Base-by-base conservation (phyloP, 306 rosid species). In the Trifolium pratense region DNA sequence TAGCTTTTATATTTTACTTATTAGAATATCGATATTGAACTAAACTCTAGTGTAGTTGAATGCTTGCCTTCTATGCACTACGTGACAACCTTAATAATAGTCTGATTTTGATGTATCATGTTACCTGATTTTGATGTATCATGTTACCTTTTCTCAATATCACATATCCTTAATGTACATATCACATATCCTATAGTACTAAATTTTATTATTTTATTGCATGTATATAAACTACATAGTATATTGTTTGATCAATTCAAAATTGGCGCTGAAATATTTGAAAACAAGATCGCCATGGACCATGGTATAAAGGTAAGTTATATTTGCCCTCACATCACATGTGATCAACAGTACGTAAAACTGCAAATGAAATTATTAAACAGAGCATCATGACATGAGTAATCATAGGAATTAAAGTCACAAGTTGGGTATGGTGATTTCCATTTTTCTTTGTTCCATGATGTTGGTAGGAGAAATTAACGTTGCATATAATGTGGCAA, bases 1-100 rank as follows among this genome's bases (percentile, higher is more conserved):
- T 4, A 29, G 32, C 6, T 29, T 29, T 29, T 29, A 29, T 29
- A 4, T 29, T 29, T n/a, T n/a, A n/a, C n/a, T n/a, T n/a, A n/a
- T n/a, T n/a, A n/a, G n/a, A n/a, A n/a, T n/a, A n/a, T n/a, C n/a
- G n/a, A n/a, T n/a, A n/a, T n/a, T n/a, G n/a, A n/a, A n/a, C n/a
- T n/a, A n/a, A n/a, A n/a, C n/a, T n/a, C n/a, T n/a, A n/a, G n/a
- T n/a, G n/a, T n/a, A n/a, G n/a, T n/a, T n/a, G n/a, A n/a, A n/a
- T n/a, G n/a, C n/a, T n/a, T n/a, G n/a, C n/a, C n/a, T n/a, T n/a
- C n/a, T n/a, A n/a, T n/a, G n/a, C 51, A n/a, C 58, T 49, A 57
- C 25, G 17, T 40, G 76, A 75, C 75, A 68, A 74, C 72, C 39
- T 40, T 60, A 80, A 55, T 56, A 63, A 80, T 71, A 61, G 48